Evolutionary conservation across 257 asterid species (phyloP).

Genomic region (Nicotiana noctiflora): DNA sequence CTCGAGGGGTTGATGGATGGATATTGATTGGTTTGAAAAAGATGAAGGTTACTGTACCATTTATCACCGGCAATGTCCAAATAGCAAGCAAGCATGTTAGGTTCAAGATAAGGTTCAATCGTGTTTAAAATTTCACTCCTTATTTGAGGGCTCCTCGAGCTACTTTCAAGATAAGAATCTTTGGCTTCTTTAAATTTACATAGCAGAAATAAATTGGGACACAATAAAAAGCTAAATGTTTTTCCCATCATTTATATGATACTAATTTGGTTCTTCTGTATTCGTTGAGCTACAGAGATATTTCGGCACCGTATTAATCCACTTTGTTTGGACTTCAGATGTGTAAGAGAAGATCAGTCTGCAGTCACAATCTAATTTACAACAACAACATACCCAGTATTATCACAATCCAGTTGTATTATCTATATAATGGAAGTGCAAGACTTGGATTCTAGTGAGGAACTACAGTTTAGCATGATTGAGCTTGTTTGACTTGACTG

Average conservation of each 20-base stretch:
- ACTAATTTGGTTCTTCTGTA: background rate
- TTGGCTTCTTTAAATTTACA: no score
- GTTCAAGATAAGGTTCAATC: background rate
- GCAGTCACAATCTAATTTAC: conserved; percentile 54
- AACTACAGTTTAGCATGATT: conserved; percentile 3
- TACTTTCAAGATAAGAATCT: background rate
- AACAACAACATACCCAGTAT: no score
- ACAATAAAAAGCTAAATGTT: no score
- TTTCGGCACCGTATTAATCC: no score
- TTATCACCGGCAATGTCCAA: background rate
- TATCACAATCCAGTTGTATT: conserved; percentile 23
- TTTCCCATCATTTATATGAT: background rate
- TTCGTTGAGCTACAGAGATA: background rate
- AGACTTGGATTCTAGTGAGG: conserved; percentile 93
- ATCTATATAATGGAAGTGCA: conserved; percentile 85
- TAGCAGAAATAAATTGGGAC: no score
- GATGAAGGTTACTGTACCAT: background rate
- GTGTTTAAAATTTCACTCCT: background rate
- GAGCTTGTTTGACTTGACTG: conserved; percentile 50
- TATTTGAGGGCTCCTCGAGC: background rate
- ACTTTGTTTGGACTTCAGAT: conserved; percentile 36
- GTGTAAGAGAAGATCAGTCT: conserved; percentile 84
- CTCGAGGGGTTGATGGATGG: background rate
- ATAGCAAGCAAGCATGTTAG: background rate
- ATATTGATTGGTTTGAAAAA: background rate